phyloP scores from a whole-genome alignment of 768 basidiomycete genomes.

The Termitomyces sp. region DNA sequence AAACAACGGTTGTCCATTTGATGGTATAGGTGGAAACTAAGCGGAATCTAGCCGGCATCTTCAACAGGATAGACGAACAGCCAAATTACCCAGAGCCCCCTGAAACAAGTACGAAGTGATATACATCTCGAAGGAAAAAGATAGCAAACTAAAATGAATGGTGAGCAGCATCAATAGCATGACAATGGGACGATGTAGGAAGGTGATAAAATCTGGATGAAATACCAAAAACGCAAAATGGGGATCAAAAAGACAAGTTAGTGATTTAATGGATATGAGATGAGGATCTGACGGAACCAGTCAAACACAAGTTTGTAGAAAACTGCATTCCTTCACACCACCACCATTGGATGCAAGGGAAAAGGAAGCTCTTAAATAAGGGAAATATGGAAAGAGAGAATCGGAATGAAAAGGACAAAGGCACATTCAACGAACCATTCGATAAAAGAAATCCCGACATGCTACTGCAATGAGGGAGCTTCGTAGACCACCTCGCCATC shows the following conservation, averaged over 20 bases:
- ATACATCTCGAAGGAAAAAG: not conserved
- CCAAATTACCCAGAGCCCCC: not conserved
- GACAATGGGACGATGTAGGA: not conserved
- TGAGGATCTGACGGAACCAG: slow-evolving; percentile 18
- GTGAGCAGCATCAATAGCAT: not conserved
- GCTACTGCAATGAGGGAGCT: not conserved
- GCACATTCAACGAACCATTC: not conserved
- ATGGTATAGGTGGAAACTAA: slow-evolving; percentile 10
- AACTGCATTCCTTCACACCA: slow-evolving; percentile 7
- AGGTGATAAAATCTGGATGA: no score
- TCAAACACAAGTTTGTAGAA: not conserved
- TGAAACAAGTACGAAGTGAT: not conserved
- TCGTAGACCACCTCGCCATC: slow-evolving; percentile 58
- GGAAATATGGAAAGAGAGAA: not conserved
- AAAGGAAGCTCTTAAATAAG: not conserved
- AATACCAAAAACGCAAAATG: not conserved
- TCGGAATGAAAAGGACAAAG: not conserved
- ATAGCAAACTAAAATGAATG: not conserved
- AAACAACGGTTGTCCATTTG: not conserved
- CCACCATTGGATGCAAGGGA: slow-evolving; percentile 5
- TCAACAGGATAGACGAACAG: not conserved
- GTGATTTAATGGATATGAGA: slow-evolving; percentile 12
- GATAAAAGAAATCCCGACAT: not conserved
- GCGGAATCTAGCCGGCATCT: slow-evolving; percentile 2
- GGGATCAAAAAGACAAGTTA: not conserved